Base-by-base conservation (phyloP, 2,329 filamentous ascomycete genomes). In the Fusarium annulatum region DNA sequence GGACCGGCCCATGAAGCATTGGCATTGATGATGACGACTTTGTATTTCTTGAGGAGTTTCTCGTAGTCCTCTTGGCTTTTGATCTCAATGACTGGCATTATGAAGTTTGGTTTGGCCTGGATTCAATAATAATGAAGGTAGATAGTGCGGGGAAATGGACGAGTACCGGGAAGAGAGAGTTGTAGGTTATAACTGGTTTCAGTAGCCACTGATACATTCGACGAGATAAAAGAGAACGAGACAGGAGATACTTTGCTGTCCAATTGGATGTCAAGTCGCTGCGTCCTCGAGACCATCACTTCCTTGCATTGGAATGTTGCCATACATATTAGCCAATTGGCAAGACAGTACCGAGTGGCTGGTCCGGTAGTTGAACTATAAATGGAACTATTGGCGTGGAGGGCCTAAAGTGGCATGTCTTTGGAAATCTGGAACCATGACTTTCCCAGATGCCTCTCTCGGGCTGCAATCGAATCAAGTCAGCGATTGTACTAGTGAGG, bases 61-160 rank as follows among this genome's bases (percentile, higher is more conserved):
- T 38, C 7, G 8, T 10, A 66, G 6, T 49, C 11, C 0, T 19
- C 21, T 12, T 38, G 23, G 2, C 2, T 30, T 7, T 57, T 9
- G 4, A 57, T 57, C 4, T 42, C 3, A 5, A 9, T 36, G 34
- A 66, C 12, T 2, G 49, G n/a, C 49, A 38, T 52, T 15, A 0
- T 11, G 18, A 2, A 2, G 18, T 38, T 38, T 38, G 2, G 6
- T 4, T 34, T 19, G 21, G 4, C 3, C 1, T 3, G 21, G 5
- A 7, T 3, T 19, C 0, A 10, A 3, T 14, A 5, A 1, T 18
- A 7, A 34, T 23, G 5, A 1, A 10, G 21, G 19, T 26, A 3
- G 26, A 19, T 9, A 23, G 18, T 46, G 12, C 2, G 23, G 2
- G 8, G 4, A 14, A 21, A 10, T 21, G 9, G 9, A 10, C 11